Evolutionary conservation across 805 yeast species (phyloP), one percentile per base, ranked within the genome.

Genomic region (Blastobotrys parvus): DNA sequence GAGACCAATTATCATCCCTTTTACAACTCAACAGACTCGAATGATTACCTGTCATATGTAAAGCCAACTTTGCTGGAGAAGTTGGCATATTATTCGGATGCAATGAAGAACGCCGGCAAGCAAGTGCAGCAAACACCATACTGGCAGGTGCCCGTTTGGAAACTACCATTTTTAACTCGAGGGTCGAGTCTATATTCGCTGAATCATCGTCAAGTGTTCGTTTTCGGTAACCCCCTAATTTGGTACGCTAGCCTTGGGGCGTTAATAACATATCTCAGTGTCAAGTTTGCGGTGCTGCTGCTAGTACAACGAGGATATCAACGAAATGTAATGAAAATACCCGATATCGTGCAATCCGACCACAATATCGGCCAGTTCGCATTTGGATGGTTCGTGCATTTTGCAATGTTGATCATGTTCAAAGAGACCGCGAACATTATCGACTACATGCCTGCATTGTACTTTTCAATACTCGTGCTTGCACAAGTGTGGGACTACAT

Each of bases 391-490:
- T 65, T 60, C 7, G 48, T 81, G 31, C 94, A 86, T 62, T 81
- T 75, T 58, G 19, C 25, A n/a, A 59, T 71, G 43, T 94, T 94
- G 52, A 83, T 85, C 42, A 80, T 75, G 64, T 67, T 83, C 40
- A 31, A 83, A 81, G 94, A 82, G 77, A 22, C 75, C 92, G 68
- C 92, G 82, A 64, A 63, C 82, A 83, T 86, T 64, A 68, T 83
- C 59, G 94, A 85, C 61, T 86, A 86, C 58, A 62, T 86, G 51
- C 94, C 95, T 47, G 82, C 94, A 1, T 74, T 80, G 42, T 86
- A 83, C 64, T 84, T 86, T 59, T 82, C 81, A 38, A 67, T 80
- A 39, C 66, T 81, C 49, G 78, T 78, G 1, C 65, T 78, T 42
- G 83, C 80, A 3, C 83, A 77, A 48, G 67, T 72, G 43, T 64